Base-by-base conservation (phyloP, 495 filamentous ascomycete genomes). In the Penicillium flavigenum region DNA sequence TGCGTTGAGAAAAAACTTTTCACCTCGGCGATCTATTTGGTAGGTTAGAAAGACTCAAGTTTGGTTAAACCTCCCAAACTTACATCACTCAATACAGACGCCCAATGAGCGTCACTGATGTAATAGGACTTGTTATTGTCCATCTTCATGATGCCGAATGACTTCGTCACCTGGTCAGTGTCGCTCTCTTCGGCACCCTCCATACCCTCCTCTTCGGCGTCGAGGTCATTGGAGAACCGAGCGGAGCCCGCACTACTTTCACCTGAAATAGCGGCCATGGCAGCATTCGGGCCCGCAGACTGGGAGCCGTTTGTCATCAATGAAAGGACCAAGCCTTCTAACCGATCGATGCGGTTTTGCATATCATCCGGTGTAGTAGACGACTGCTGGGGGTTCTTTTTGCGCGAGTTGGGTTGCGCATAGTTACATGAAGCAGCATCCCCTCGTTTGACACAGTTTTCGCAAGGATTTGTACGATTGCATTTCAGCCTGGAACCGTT, bases 321-420 rank as follows among this genome's bases (percentile, higher is more conserved):
- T 3, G 91, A 95, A 51, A 99, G 72, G 51, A 99, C 94, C 67
- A 99, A 76, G 51, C 92, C 89, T 82, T 99, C 94, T 62, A 99
- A 75, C 62, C 94, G 87, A 76, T 99, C 91, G 73, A 99, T 99
- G 69, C 94, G 88, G 66, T 92, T 95, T 75, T 99, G 94, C 94
- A 99, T 99, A 72, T 97, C 94, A 81, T 96, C 93, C 27, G 94
- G 85, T 14, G 88, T 79, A 51, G 82, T 76, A 62, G 79, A 75
- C 66, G 83, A 72, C 54, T 79, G 74, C 56, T 83, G 82, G 68
- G 82, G 73, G 65, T 86, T 85, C 81, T 90, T 95, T 69, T 89
- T 91, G 61, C 92, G 87, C 44, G 78, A 81, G 42, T 83, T 81
- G 20, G 88, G 83, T 57, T 90, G 83, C 32, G 94, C 94, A 79